Evolutionary conservation across 148 eudicot species (phyloP).

Genomic region (Camellia lanceoleosa): DNA sequence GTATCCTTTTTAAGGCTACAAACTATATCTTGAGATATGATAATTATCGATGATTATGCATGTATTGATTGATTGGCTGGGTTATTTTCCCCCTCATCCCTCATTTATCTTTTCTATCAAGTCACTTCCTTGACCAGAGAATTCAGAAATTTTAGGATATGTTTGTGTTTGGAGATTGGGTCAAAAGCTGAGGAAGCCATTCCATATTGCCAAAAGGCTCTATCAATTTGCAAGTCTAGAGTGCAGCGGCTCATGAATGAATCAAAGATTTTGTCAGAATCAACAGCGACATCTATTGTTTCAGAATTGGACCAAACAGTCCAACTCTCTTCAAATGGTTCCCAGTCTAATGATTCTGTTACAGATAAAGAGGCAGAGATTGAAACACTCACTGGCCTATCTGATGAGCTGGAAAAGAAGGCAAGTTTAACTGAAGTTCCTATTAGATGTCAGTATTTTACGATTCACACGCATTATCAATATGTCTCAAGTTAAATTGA

Average conservation of each 20-base stretch:
- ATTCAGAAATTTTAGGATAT: conserved; percentile 83
- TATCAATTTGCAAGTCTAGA: conserved; percentile 74
- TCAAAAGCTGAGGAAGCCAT: conserved; percentile 78
- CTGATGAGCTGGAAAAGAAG: conserved; percentile 83
- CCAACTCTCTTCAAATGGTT: conserved; percentile 37
- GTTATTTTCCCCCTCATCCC: background rate
- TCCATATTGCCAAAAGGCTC: conserved; percentile 83
- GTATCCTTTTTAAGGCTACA: conserved; percentile 56
- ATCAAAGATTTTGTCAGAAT: conserved; percentile 32
- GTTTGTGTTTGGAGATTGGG: conserved; percentile 81
- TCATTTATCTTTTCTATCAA: background rate
- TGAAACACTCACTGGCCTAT: conserved; percentile 55
- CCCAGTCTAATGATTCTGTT: conserved; percentile 32
- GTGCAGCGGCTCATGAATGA: conserved; percentile 63
- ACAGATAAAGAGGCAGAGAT: conserved; percentile 62
- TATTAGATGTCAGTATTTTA: background rate
- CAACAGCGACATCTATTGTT: conserved; percentile 26
- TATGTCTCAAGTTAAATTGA: too few relatives aligned
- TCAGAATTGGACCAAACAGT: conserved; percentile 32
- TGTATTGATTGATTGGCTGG: background rate
- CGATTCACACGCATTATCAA: too few relatives aligned
- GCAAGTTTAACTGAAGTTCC: conserved; percentile 33
- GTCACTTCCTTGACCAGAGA: conserved; percentile 46
- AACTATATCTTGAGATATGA: background rate
- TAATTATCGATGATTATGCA: background rate